These are phyloP conservation scores for Fusarium chuoi DNA, from an alignment of 2,329 filamentous ascomycete species.

Conservation along the genomic window DNA sequence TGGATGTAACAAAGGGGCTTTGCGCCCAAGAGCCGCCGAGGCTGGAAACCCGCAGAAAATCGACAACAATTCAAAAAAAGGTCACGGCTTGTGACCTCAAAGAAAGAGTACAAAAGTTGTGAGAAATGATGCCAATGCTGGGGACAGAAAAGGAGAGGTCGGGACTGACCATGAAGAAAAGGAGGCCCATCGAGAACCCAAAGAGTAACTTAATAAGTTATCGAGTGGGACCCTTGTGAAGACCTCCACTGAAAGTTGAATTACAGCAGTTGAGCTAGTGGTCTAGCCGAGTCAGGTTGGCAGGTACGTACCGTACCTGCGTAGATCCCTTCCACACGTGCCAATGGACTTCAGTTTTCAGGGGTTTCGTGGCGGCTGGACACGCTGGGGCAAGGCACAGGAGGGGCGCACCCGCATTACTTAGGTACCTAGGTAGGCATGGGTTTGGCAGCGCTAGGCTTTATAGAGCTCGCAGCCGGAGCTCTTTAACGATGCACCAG, in stretches of 20 bases:
- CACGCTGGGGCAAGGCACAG: slow-evolving; percentile 18
- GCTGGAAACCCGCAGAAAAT: slow-evolving; percentile 12
- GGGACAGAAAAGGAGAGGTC: slow-evolving; percentile 36
- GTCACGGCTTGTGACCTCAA: background rate
- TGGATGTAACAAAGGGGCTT: slow-evolving; percentile 32
- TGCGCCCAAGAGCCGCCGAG: slow-evolving; percentile 17
- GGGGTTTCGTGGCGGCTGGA: slow-evolving; percentile 23
- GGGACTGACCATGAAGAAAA: slow-evolving; percentile 38
- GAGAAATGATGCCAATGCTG: slow-evolving; percentile 16
- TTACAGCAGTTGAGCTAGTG: slow-evolving; percentile 25
- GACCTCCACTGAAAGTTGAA: slow-evolving; percentile 34
- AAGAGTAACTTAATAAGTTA: slow-evolving; percentile 17
- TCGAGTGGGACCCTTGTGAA: slow-evolving; percentile 34
- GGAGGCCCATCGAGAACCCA: slow-evolving; percentile 40
- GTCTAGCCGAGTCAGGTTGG: slow-evolving; percentile 18
- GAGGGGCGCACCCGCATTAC: slow-evolving; percentile 30
- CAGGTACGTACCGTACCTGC: slow-evolving; percentile 21
- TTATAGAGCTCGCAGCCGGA: background rate
- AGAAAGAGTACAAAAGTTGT: background rate
- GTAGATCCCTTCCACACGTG: slow-evolving; percentile 13
- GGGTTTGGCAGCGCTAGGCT: slow-evolving; percentile 25
- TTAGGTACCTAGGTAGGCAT: background rate
- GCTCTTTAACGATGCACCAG: slow-evolving; percentile 12
- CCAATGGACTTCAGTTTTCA: slow-evolving; percentile 2
- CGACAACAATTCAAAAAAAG: slow-evolving; percentile 9